A percentile compares a stretch with the other conserved stretches of the same genome.
These are phyloP conservation scores for Tetracentron sinense DNA, from an alignment of 164 flowering plant species.

Conservation along the genomic window DNA sequence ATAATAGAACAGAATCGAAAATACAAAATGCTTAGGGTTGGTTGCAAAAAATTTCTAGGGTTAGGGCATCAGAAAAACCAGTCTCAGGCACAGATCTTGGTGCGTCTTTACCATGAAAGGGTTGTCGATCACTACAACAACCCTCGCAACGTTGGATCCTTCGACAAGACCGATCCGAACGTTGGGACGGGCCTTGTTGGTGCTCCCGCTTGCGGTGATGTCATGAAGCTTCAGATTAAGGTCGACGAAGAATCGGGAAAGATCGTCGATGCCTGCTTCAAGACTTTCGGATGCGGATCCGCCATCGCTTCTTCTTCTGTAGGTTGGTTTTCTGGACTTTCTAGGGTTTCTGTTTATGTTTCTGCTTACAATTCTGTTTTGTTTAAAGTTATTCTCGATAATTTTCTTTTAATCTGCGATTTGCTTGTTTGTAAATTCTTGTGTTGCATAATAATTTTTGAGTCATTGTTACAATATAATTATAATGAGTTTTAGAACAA, in stretches of 20 bases:
- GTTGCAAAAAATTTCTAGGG: conserved; percentile 28
- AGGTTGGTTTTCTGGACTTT: conserved; percentile 21
- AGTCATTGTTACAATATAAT: no score
- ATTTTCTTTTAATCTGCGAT: neutral
- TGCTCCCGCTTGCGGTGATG: conserved; percentile 90
- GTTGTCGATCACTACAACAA: conserved; percentile 82
- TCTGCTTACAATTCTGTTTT: no score
- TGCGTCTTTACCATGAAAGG: conserved; percentile 65
- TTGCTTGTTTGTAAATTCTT: no score
- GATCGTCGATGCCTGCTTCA: conserved; percentile 67
- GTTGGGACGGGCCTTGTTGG: conserved; percentile 87
- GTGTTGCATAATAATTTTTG: no score
- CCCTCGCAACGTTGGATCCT: conserved; percentile 77
- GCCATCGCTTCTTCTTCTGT: conserved; percentile 52
- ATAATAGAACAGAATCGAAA: no score
- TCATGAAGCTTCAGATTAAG: conserved; percentile 81
- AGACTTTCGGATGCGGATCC: conserved; percentile 68
- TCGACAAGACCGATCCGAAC: conserved; percentile 65
- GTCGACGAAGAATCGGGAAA: conserved; percentile 55
- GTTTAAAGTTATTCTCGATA: no score
- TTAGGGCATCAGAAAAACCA: conserved; percentile 10
- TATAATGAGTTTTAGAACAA: no score
- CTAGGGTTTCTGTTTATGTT: neutral
- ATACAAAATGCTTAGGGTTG: conserved; percentile 27
- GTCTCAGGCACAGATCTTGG: conserved; percentile 14